Evolutionary conservation across 1,284 basidiomycete genomes (phyloP), one percentile per base, ranked within the genome.

Genomic region (Tremellales sp.): DNA sequence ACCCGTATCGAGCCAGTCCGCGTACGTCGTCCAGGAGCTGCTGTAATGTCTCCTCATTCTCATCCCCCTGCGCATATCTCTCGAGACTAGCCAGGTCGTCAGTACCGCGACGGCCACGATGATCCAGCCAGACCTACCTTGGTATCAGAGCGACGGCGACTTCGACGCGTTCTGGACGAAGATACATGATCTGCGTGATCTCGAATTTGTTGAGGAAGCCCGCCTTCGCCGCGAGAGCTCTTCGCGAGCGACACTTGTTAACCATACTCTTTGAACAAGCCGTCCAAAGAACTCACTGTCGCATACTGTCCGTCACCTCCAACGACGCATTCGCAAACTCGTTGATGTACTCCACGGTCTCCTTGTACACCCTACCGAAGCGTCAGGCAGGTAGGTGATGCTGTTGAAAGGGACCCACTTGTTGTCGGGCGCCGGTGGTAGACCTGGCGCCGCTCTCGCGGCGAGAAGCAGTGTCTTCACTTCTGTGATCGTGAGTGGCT

Each of bases 171-270:
- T 66, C 60, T 3, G 68, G 68, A 3, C 63, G 56, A 4, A 70
- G 56, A 38, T 68, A 61, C 59, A 70, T 65, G 54, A 70, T 66
- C 48, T 70, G 68, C 18, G 68, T 66, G 22, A 66, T 60, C 54
- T 70, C 68, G 40, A 70, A 70, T 40, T 61, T 68, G 56, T 70
- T 70, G 24, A 70, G 44, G 45, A 70, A 70, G 1, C 56, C 61
- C 12, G 53, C 50, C 16, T 58, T 50, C 3, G 59, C 53, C n/a
- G 44, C 28, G 14, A 66, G 54, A 14, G 62, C 60, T 3, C 63
- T 65, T 47, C 38, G 33, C 16, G 19, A 45, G 7, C 21, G 9
- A 31, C 10, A 10, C 10, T 31, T 31, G 10, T 10, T 31, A 16
- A 10, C 29, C 29, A 16, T 31, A 10, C 10, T 10, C 16, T 10